Conservation (phyloP, 148 eudicot species). For the Rhododendron vialii region DNA sequence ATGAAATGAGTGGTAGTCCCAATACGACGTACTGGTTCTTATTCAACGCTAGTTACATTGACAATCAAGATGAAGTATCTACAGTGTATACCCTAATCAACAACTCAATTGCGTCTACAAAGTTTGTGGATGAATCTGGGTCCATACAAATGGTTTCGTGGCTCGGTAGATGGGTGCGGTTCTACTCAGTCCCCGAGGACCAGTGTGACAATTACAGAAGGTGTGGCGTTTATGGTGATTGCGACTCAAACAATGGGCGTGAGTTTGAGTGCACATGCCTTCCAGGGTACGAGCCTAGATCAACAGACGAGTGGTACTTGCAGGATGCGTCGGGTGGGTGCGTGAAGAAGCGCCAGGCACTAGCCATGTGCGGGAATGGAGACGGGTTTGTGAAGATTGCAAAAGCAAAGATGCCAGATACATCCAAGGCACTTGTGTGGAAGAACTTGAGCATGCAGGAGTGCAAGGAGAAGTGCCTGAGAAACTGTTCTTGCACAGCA, state of each 20-base stretch:
- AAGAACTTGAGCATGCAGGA: background rate
- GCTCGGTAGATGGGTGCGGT: background rate
- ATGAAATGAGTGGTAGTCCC: background rate
- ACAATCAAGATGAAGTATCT: background rate
- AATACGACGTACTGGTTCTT: background rate
- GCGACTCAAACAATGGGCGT: background rate
- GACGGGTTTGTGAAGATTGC: conserved; percentile 45
- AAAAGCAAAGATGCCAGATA: conserved; percentile 44
- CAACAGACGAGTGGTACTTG: background rate
- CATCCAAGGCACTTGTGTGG: background rate
- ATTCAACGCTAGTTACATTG: background rate
- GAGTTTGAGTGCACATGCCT: background rate
- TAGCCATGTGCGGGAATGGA: conserved; percentile 30
- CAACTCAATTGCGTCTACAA: background rate
- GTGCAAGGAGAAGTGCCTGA: background rate
- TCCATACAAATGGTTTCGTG: background rate
- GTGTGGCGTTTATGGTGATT: background rate
- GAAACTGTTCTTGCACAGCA: conserved; percentile 2
- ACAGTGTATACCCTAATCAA: background rate
- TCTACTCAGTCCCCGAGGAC: background rate
- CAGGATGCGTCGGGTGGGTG: conserved; percentile 47
- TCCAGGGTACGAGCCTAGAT: background rate
- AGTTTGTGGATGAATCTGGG: background rate
- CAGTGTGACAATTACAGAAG: background rate
- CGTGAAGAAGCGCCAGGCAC: conserved; percentile 22